Conservation (phyloP, 2,329 filamentous ascomycete genomes). For the Camillea tinctor region DNA sequence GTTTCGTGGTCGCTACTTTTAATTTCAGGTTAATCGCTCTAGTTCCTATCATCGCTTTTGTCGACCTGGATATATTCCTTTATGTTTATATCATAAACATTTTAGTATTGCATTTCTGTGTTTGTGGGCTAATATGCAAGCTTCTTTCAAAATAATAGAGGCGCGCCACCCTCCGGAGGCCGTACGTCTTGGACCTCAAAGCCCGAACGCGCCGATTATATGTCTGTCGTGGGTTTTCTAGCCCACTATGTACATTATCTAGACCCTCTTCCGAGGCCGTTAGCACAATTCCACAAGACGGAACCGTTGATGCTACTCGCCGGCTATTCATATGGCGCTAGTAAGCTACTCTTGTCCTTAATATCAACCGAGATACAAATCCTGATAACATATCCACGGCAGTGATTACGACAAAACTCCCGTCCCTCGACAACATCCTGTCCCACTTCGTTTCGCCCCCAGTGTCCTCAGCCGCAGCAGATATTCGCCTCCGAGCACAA, state of each 20-base stretch:
- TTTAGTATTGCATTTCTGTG: too few species aligned
- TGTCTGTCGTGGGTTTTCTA: conserved; percentile 77
- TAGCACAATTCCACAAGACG: conserved; percentile 4
- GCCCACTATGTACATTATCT: conserved; percentile 68
- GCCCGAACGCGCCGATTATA: conserved; percentile 79
- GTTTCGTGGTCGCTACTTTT: conserved; percentile 81
- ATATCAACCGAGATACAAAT: not conserved
- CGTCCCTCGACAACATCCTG: conserved; percentile 59
- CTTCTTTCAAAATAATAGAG: conserved; percentile 50
- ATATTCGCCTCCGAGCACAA: conserved; percentile 69
- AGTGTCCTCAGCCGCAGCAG: conserved; percentile 58
- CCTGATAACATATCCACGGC: not conserved
- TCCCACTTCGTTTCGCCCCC: conserved; percentile 54
- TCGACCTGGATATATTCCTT: not conserved
- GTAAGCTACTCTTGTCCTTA: not conserved
- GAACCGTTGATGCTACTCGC: conserved; percentile 50
- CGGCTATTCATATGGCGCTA: conserved; percentile 89
- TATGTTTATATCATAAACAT: not conserved
- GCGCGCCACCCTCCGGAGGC: conserved; percentile 71
- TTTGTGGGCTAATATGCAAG: not conserved
- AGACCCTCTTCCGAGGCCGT: conserved; percentile 38
- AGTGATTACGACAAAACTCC: conserved; percentile 71
- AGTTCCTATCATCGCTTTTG: not conserved
- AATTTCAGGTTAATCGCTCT: conserved; percentile 67
- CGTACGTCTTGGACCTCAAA: conserved; percentile 84